These are phyloP conservation scores for Cutaneotrichosporon sp. DNA, from an alignment of 1,284 basidiomycete species.

Conservation along the genomic window DNA sequence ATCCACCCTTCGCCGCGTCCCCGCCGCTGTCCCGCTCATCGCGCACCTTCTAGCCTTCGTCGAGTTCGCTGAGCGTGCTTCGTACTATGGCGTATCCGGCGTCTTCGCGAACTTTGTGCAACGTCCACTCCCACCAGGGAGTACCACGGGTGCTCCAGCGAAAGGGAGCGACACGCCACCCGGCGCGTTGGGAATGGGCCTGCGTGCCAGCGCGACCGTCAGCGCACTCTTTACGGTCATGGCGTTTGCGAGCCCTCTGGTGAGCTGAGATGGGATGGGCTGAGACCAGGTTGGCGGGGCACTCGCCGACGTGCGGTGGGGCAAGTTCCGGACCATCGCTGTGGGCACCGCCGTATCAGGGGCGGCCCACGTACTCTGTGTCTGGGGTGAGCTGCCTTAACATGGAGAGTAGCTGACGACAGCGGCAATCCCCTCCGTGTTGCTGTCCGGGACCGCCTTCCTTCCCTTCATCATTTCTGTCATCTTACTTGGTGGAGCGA, in stretches of 20 bases:
- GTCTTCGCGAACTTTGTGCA: slow-evolving; percentile 36
- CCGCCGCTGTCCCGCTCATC: slow-evolving; percentile 24
- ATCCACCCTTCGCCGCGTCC: slow-evolving; percentile 20
- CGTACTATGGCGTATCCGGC: slow-evolving; percentile 24
- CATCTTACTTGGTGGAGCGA: slow-evolving; percentile 49
- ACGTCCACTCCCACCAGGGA: slow-evolving; percentile 60
- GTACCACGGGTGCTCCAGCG: slow-evolving; percentile 63
- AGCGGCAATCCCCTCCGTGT: slow-evolving; percentile 45
- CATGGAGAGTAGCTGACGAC: background rate
- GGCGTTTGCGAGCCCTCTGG: slow-evolving; percentile 35
- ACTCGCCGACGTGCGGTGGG: slow-evolving; percentile 63
- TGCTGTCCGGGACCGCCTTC: slow-evolving; percentile 23
- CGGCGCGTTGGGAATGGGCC: slow-evolving; percentile 55
- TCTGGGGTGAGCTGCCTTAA: slow-evolving; percentile 27
- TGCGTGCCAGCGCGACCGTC: slow-evolving; percentile 34
- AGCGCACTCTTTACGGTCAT: slow-evolving; percentile 41
- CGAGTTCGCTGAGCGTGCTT: slow-evolving; percentile 48
- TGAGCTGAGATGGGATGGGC: slow-evolving; percentile 11
- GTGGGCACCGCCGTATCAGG: slow-evolving; percentile 49
- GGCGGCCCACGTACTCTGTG: slow-evolving; percentile 45
- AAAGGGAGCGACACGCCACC: slow-evolving; percentile 59
- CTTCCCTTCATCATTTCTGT: slow-evolving; percentile 50
- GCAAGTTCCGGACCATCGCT: slow-evolving; percentile 71
- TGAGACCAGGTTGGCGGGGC: slow-evolving; percentile 31
- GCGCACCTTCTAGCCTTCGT: slow-evolving; percentile 32